phyloP scores from a whole-genome alignment of 2,329 filamentous ascomycete species.

The Penicillium sp. region DNA sequence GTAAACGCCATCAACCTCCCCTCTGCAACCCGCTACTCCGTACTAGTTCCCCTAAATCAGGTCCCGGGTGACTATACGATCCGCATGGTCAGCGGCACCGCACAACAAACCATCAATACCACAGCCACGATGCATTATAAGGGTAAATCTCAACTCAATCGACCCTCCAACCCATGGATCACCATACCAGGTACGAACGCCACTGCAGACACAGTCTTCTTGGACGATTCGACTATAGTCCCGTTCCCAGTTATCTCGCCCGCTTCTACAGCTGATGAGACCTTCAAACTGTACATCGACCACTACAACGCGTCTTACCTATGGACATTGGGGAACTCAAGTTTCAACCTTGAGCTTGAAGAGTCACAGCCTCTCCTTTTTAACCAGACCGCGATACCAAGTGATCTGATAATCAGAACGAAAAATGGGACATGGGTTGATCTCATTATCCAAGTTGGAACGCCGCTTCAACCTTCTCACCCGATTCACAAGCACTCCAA shows the following conservation, averaged over 20 bases:
- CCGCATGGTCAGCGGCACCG: conserved; percentile 51
- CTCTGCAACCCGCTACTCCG: conserved; percentile 43
- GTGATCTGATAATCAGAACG: conserved; percentile 50
- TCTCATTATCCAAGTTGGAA: conserved; percentile 49
- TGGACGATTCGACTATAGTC: conserved; percentile 45
- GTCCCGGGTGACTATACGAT: conserved; percentile 54
- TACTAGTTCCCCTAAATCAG: conserved; percentile 46
- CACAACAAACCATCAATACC: conserved; percentile 57
- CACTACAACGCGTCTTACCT: conserved; percentile 22
- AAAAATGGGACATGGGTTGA: conserved; percentile 56
- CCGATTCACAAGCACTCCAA: conserved; percentile 67
- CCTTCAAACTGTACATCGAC: conserved; percentile 24
- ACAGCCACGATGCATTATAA: conserved; percentile 52
- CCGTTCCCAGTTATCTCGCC: conserved; percentile 52
- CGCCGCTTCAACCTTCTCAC: conserved; percentile 54
- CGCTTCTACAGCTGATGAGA: conserved; percentile 46
- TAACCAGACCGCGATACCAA: conserved; percentile 28
- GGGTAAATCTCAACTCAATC: conserved; percentile 13
- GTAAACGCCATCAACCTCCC: conserved; percentile 39
- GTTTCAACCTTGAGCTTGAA: conserved; percentile 25
- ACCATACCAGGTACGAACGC: conserved; percentile 50
- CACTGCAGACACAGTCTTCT: conserved; percentile 44
- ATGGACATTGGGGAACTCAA: conserved; percentile 28
- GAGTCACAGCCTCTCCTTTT: conserved; percentile 26
- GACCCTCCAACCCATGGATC: conserved; percentile 46